Percentiles rank a stretch among this genome's conserved stretches.
These are phyloP conservation scores for Dactylella cylindrospora DNA, from an alignment of 2,329 filamentous ascomycete genomes.

Conservation along the genomic window DNA sequence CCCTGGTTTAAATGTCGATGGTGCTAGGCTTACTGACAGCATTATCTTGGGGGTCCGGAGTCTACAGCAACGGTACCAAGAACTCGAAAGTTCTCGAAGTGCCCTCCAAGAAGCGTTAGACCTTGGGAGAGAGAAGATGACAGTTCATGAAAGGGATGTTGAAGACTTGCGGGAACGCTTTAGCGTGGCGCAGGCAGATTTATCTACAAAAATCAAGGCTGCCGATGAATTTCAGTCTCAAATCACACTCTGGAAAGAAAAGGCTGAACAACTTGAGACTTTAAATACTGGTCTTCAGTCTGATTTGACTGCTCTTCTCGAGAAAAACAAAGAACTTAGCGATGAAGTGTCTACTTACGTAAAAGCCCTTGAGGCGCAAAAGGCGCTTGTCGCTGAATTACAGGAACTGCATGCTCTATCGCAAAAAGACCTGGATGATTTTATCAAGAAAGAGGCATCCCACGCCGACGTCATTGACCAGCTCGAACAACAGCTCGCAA, in stretches of 20 bases:
- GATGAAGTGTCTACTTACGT: constrained; percentile 57
- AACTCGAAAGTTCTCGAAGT: too few relatives aligned
- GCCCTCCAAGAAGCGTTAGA: constrained; percentile 14
- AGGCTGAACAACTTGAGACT: constrained; percentile 58
- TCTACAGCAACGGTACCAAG: too few relatives aligned
- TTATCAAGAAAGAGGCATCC: constrained; percentile 72
- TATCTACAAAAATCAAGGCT: constrained; percentile 4
- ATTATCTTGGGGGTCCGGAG: too few relatives aligned
- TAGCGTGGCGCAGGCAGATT: background rate
- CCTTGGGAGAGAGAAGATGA: background rate
- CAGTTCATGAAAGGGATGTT: constrained; percentile 1
- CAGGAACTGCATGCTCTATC: constrained; percentile 47
- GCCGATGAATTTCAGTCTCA: background rate
- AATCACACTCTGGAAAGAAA: background rate
- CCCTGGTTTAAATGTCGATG: too few relatives aligned
- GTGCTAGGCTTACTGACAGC: too few relatives aligned
- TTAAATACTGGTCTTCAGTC: constrained; percentile 59
- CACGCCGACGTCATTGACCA: constrained; percentile 90
- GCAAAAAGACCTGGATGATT: constrained; percentile 55
- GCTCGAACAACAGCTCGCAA: constrained; percentile 92
- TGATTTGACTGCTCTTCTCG: constrained; percentile 43
- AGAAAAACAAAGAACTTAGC: constrained; percentile 24
- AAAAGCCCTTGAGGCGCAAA: constrained; percentile 64
- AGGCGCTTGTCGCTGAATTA: constrained; percentile 50
- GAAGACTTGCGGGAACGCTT: constrained; percentile 7